Conservation (phyloP, 2,329 filamentous ascomycete species). For the Plectosphaerella cucumerina region DNA sequence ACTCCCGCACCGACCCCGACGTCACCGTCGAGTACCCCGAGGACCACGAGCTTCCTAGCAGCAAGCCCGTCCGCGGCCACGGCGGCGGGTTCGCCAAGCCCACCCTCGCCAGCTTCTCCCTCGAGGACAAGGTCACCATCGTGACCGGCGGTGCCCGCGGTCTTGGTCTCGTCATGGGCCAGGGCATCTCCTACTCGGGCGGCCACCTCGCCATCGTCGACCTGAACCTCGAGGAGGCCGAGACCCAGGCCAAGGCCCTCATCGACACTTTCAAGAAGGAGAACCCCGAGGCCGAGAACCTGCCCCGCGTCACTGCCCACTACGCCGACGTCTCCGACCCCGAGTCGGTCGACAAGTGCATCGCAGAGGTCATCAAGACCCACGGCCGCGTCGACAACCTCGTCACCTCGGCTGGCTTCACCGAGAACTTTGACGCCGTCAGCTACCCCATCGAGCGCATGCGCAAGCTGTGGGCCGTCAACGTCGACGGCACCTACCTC, state of each 20-base stretch:
- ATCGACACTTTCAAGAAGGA: slow-evolving; percentile 73
- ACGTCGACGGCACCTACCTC: slow-evolving; percentile 87
- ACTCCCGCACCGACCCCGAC: slow-evolving; percentile 74
- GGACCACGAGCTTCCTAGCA: slow-evolving; percentile 67
- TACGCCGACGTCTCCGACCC: slow-evolving; percentile 82
- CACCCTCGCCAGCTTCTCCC: slow-evolving; percentile 79
- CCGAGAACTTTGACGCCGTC: slow-evolving; percentile 90
- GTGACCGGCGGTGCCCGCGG: slow-evolving; percentile 90
- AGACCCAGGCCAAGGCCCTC: slow-evolving; percentile 69
- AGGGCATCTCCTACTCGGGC: slow-evolving; percentile 84
- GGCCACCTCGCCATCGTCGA: slow-evolving; percentile 90
- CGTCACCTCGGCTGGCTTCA: slow-evolving; percentile 95
- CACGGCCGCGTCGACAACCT: slow-evolving; percentile 87
- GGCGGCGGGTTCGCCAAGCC: slow-evolving; percentile 81
- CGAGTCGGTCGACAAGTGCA: slow-evolving; percentile 69
- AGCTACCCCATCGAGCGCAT: slow-evolving; percentile 88
- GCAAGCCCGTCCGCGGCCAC: slow-evolving; percentile 66
- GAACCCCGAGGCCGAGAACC: slow-evolving; percentile 68
- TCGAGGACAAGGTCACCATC: slow-evolving; percentile 77
- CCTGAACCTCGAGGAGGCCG: slow-evolving; percentile 81
- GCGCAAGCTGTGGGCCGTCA: slow-evolving; percentile 90
- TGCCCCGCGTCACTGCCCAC: slow-evolving; percentile 84
- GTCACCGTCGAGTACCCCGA: slow-evolving; percentile 77
- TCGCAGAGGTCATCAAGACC: slow-evolving; percentile 62
- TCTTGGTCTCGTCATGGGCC: slow-evolving; percentile 86